Conservation (phyloP, 108 stramenopile species). For the Parmales sp. region DNA sequence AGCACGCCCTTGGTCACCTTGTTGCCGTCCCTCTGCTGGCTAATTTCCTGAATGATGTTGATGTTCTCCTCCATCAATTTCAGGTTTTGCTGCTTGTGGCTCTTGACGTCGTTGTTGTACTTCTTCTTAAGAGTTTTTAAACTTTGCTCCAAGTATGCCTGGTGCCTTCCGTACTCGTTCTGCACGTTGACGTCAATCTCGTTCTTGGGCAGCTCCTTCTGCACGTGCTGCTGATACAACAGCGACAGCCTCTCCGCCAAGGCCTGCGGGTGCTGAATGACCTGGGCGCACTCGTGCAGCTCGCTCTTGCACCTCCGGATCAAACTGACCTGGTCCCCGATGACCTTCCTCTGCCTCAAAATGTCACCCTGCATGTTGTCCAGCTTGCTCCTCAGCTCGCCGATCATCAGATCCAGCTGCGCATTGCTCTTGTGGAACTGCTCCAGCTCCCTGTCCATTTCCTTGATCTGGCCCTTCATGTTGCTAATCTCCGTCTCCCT, state of each 20-base stretch:
- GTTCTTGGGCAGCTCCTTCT: background rate
- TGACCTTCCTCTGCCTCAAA: slow-evolving; percentile 14
- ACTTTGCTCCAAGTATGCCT: slow-evolving; percentile 31
- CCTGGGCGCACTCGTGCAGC: slow-evolving; percentile 21
- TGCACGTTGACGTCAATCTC: slow-evolving; percentile 29
- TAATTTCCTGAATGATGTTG: slow-evolving; percentile 49
- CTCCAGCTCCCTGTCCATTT: slow-evolving; percentile 39
- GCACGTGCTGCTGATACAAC: slow-evolving; percentile 5
- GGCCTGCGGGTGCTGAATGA: slow-evolving; percentile 20
- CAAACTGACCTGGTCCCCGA: slow-evolving; percentile 21
- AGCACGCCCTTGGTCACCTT: slow-evolving; percentile 22
- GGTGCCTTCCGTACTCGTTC: slow-evolving; percentile 31
- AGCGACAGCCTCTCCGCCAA: background rate
- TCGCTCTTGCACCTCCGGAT: slow-evolving; percentile 22
- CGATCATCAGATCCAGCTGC: slow-evolving; percentile 42
- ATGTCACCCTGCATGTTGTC: slow-evolving; percentile 35
- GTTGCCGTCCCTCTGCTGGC: slow-evolving; percentile 33
- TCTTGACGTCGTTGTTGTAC: slow-evolving; percentile 17
- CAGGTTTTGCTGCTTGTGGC: slow-evolving; percentile 29
- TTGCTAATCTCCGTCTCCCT: slow-evolving; percentile 46
- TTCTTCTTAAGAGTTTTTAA: slow-evolving; percentile 25
- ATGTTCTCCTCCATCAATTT: slow-evolving; percentile 39
- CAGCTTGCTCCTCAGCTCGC: slow-evolving; percentile 42
- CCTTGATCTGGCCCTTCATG: slow-evolving; percentile 51
- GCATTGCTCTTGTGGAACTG: slow-evolving; percentile 52